phyloP scores from a whole-genome alignment of 2,329 filamentous ascomycete species.

The Tothia fuscella region DNA sequence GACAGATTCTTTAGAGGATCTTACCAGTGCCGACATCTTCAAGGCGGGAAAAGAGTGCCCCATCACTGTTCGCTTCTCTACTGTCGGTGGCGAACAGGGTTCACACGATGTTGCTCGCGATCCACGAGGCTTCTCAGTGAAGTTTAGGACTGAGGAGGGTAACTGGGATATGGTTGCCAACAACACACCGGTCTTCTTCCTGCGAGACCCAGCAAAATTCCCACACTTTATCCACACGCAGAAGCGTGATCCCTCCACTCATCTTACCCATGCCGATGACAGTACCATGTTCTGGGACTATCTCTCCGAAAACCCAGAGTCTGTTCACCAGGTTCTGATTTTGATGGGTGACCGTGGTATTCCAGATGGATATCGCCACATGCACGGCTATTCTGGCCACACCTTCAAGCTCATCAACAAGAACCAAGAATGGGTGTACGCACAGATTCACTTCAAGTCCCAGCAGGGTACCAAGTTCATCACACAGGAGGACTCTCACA shows the following conservation, averaged over 20 bases:
- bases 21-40: slow-evolving; percentile 35
- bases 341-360: slow-evolving; percentile 44
- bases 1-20: slow-evolving; percentile 34
- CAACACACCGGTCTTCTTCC: slow-evolving; percentile 65
- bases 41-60: slow-evolving; percentile 58
- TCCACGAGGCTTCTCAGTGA: slow-evolving; percentile 59
- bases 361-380: slow-evolving; percentile 42
- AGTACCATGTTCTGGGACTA: slow-evolving; percentile 58
- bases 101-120: slow-evolving; percentile 62
- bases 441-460: slow-evolving; percentile 41
- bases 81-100: slow-evolving; percentile 61
- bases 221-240: slow-evolving; percentile 64
- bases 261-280: slow-evolving; percentile 53
- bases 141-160: slow-evolving; percentile 63
- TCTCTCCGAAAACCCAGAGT: slow-evolving; percentile 41
- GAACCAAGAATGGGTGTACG: slow-evolving; percentile 41
- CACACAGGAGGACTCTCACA: slow-evolving; percentile 38
- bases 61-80: slow-evolving; percentile 58
- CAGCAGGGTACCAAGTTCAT: slow-evolving; percentile 41
- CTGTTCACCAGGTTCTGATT: slow-evolving; percentile 41
- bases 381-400: slow-evolving; percentile 43
- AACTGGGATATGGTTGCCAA: slow-evolving; percentile 64
- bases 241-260: slow-evolving; percentile 60
- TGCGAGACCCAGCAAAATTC: slow-evolving; percentile 63
- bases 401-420: slow-evolving; percentile 43